Evolutionary conservation across 2,329 filamentous ascomycete species (phyloP).

Genomic region (Periglandula ipomoeae): DNA sequence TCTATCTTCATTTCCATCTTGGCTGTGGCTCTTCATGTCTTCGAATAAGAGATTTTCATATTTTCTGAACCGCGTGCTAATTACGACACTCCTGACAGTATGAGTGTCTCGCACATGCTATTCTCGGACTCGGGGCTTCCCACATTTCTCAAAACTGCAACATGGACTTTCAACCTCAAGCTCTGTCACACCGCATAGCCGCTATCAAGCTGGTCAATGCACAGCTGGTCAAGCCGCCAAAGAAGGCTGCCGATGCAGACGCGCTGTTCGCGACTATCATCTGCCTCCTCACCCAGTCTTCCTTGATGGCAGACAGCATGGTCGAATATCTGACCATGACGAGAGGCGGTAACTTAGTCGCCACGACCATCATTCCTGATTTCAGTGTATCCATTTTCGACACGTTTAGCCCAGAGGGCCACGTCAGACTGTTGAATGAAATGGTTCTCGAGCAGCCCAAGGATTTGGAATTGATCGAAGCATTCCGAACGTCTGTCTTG

Average conservation of each 20-base stretch:
- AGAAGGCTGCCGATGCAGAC: slow-evolving; percentile 22
- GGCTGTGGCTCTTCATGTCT: no score
- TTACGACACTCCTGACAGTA: no score
- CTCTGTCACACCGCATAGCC: slow-evolving; percentile 26
- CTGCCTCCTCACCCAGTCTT: slow-evolving; percentile 26
- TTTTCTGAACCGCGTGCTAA: no score
- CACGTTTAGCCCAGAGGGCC: slow-evolving; percentile 16
- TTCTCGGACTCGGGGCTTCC: no score
- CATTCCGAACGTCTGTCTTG: slow-evolving; percentile 13
- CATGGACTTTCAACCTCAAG: slow-evolving; percentile 20
- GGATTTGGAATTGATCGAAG: slow-evolving; percentile 11
- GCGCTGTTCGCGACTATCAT: slow-evolving; percentile 26
- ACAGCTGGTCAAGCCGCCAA: slow-evolving; percentile 18
- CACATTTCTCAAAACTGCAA: no score
- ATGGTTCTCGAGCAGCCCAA: slow-evolving; percentile 16
- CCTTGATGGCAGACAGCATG: slow-evolving; percentile 28
- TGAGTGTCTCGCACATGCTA: no score
- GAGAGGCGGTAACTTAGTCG: slow-evolving; percentile 20
- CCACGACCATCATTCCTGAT: slow-evolving; percentile 14
- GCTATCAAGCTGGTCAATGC: slow-evolving; percentile 27
- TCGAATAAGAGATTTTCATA: no score
- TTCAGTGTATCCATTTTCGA: slow-evolving; percentile 15
- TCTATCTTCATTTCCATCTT: no score
- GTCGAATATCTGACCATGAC: slow-evolving; percentile 27
- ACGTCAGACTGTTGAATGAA: slow-evolving; percentile 14